A percentile compares a stretch with the other conserved stretches of the same genome.
Conservation (phyloP, 805 yeast genomes). For the Kockiozyma suomiensis region DNA sequence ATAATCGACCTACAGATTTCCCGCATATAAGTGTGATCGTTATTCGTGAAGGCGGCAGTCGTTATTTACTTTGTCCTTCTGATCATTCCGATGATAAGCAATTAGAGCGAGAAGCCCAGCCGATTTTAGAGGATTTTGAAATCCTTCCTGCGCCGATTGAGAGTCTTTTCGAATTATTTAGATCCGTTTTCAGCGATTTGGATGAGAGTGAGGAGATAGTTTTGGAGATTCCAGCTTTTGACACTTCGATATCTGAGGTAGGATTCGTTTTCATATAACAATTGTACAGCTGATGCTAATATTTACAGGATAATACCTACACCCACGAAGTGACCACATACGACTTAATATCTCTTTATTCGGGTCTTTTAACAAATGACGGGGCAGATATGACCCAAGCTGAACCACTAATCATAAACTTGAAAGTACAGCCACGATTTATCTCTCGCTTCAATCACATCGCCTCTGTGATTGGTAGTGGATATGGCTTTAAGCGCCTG, state of each 20-base stretch:
- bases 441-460: conserved; percentile 27
- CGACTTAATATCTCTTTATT: conserved; percentile 29
- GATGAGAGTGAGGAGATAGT: conserved; percentile 16
- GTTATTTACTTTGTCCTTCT: conserved; percentile 20
- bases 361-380: conserved; percentile 20
- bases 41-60: neutral
- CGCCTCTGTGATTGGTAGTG: conserved; percentile 21
- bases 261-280: neutral
- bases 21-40: conserved; percentile 20
- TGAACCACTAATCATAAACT: conserved; percentile 9
- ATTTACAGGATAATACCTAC: conserved; percentile 22
- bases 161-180: conserved; percentile 13
- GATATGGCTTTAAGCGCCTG: conserved; percentile 22
- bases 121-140: conserved; percentile 8
- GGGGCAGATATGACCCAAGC: neutral
- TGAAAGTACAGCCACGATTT: conserved; percentile 21
- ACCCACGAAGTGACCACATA: conserved; percentile 26
- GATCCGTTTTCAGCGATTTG: conserved; percentile 5
- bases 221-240: conserved; percentile 20
- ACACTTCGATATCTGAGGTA: conserved; percentile 25
- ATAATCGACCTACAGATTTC: conserved; percentile 1
- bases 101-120: neutral
- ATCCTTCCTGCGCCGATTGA: conserved; percentile 19
- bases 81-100: conserved; percentile 6
- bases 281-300: neutral